Evolutionary conservation across 2,329 filamentous ascomycete species (phyloP), one percentile per base, ranked within the genome.

Genomic region (Coleophoma cylindrospora): DNA sequence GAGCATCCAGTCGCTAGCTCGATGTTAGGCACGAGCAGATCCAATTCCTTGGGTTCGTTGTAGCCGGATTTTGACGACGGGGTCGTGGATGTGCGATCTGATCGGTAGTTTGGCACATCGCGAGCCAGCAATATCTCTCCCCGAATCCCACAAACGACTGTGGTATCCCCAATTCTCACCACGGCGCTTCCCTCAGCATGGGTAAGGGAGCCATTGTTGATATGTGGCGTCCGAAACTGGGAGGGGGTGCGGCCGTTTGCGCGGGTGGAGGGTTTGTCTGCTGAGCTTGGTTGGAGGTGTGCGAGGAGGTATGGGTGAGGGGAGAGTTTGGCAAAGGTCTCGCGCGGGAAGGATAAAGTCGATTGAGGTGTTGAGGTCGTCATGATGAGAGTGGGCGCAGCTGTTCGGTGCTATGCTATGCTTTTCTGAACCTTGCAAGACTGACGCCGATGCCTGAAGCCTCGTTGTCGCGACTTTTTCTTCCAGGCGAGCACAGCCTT

Each of bases 151-250:
- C 91, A 96, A 36, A 99, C 91, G n/a, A 91, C 89, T 1, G 90
- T 91, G 1, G 92, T 97, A 67, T 95, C 89, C 43, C 94, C 94
- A 47, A 88, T 75, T 34, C 94, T 83, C 45, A 97, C 87, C 0
- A 97, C 86, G 1, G 92, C 87, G 61, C 89, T 95, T 47, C 94
- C 94, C 65, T 95, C 86, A 50, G 90, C 87, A 67, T 99, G 91
- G 1, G 90, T 89, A 45, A 99, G 75, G 19, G 89, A 94, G 22
- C 88, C 87, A 0, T 83, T 83, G 68, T 96, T 94, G 60, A 94
- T 76, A 34, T 84, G 83, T n/a, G 87, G 83, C 19, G 76, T 68
- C 41, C 94, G 85, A 51, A 84, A 81, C 61, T 91, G 79, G 32
- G 79, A 73, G 7, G 88, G 81, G 2, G 76, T 69, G 57, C 94